Conservation (phyloP, 495 filamentous ascomycete species). For the Arthonia radiata region DNA sequence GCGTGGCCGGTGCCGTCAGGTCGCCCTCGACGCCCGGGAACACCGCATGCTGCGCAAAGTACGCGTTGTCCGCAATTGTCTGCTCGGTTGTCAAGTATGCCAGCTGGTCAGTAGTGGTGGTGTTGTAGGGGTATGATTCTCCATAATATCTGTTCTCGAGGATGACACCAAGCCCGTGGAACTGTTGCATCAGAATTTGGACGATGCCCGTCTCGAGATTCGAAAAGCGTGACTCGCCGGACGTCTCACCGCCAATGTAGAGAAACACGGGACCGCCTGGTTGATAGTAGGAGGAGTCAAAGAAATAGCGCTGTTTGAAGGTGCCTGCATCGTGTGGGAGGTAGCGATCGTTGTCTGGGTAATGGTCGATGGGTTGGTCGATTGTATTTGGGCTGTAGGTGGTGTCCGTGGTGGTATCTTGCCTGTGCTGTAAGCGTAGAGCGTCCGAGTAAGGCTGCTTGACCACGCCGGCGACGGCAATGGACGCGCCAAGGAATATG, state of each 20-base stretch:
- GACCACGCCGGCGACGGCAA: no score
- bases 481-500: no score
- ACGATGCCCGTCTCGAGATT: slow-evolving; percentile 17
- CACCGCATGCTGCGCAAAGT: slow-evolving; percentile 19
- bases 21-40: slow-evolving; percentile 14
- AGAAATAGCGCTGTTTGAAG: slow-evolving; percentile 21
- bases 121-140: slow-evolving; percentile 16
- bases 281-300: slow-evolving; percentile 21
- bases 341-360: slow-evolving; percentile 14
- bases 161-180: slow-evolving; percentile 21
- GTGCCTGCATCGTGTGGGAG: slow-evolving; percentile 15
- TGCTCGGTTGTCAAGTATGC: slow-evolving; percentile 21
- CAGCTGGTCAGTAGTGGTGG: slow-evolving; percentile 19
- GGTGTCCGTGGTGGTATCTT: no score
- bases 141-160: slow-evolving; percentile 24
- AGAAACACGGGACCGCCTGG: slow-evolving; percentile 22
- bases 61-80: slow-evolving; percentile 21
- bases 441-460: no score
- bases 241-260: slow-evolving; percentile 22
- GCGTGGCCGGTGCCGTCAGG: slow-evolving; percentile 15
- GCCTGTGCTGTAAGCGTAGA: no score
- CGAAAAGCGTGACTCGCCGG: no score
- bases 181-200: slow-evolving; percentile 21
- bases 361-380: slow-evolving; percentile 25
- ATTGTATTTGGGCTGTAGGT: no score